Evolutionary conservation across 2,329 filamentous ascomycete species (phyloP), one percentile per base, ranked within the genome.

Genomic region (Knufia fluminis): DNA sequence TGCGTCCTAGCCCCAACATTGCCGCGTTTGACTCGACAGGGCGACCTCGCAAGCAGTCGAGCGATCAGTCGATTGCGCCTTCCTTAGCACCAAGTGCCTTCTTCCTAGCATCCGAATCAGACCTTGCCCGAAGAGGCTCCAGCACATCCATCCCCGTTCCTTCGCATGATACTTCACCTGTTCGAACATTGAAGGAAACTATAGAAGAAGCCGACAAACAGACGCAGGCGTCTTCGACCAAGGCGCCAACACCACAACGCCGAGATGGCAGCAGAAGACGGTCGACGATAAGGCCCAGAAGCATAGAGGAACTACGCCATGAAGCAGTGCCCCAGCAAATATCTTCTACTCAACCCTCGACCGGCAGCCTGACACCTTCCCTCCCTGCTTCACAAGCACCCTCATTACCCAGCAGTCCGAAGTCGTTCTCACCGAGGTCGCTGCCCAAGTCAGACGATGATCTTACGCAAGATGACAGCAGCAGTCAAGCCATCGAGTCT

Each of bases 371-470:
- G 54, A 61, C 24, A 50, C 60, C 41, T 42, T 62, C 49, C 48
- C 57, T 38, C 54, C 69, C 41, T 69, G 72, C 4, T 56, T 75
- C 23, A 16, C 48, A 51, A 33, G 52, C 54, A 38, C 42, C 51
- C 8, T 73, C 71, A 2, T 64, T 78, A 32, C 72, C 77, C 2
- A 76, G 75, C 60, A 81, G 78, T 46, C 79, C 79, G 1, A 78
- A 76, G 53, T 81, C 78, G 3, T 68, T 68, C 2, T 80, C 78
- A 4, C 70, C 77, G n/a, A 74, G 74, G 40, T 82, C 78, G 0
- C 66, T 80, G 49, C 71, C 73, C 50, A 69, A 77, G 16, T 74
- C 77, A n/a, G 79, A 82, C 60, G 71, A 79, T 59, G 74, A 77
- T 46, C 71, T 70, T 39, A 66, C 73, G 8, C 66, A 70, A 6